phyloP scores from a whole-genome alignment of 495 filamentous ascomycete species.

The Aspergillus cristatus region DNA sequence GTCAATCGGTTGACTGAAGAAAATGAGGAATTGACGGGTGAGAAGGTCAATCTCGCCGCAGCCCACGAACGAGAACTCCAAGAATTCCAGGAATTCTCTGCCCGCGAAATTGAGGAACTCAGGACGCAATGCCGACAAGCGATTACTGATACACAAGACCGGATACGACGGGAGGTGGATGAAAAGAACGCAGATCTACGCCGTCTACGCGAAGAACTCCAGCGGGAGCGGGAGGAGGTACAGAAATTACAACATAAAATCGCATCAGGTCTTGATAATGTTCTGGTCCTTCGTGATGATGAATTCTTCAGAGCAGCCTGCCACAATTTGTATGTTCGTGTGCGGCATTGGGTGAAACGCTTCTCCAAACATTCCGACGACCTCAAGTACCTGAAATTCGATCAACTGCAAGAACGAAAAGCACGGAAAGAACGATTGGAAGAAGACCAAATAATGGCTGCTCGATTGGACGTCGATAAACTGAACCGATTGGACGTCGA shows the following conservation, averaged over 20 bases:
- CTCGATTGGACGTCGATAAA: conserved; percentile 66
- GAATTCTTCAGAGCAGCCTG: conserved; percentile 94
- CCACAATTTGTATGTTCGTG: conserved; percentile 83
- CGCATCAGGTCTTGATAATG: conserved; percentile 58
- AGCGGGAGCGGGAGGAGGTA: conserved; percentile 68
- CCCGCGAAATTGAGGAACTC: conserved; percentile 55
- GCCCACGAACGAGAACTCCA: conserved; percentile 58
- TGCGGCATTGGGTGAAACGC: conserved; percentile 90
- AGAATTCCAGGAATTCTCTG: conserved; percentile 40
- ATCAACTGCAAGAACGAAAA: no score
- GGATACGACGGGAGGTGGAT: conserved; percentile 52
- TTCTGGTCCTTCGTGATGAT: conserved; percentile 74
- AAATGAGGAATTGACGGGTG: conserved; percentile 62
- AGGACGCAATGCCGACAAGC: conserved; percentile 50
- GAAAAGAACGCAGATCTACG: conserved; percentile 72
- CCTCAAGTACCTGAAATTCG: no score
- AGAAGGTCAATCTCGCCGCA: conserved; percentile 56
- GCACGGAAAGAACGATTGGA: no score
- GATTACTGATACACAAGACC: conserved; percentile 52
- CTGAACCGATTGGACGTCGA: conserved; percentile 77
- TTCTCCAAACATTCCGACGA: conserved; percentile 95
- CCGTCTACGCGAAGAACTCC: conserved; percentile 66
- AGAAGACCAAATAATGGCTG: no score
- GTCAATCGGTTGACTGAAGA: conserved; percentile 61
- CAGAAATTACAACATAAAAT: conserved; percentile 76